Conservation (phyloP, 2,329 filamentous ascomycete species). For the Penicillium sp. region DNA sequence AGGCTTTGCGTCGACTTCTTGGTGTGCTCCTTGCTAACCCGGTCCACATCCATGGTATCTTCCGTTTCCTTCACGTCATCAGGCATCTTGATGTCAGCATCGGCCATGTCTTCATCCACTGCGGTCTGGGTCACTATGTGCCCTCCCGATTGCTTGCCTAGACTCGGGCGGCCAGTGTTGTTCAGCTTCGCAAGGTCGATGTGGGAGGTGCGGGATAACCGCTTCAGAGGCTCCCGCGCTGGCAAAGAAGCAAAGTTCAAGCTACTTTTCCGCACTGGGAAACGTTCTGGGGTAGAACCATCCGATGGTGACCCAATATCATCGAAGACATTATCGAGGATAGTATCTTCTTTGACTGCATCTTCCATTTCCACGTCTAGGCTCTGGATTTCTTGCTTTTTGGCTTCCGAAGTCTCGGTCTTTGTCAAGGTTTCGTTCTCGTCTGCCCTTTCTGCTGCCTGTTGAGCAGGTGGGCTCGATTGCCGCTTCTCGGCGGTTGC, state of each 20-base stretch:
- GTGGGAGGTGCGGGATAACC: constrained; percentile 75
- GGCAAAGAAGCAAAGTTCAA: constrained; percentile 92
- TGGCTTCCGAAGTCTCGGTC: constrained; percentile 16
- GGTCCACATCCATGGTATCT: constrained; percentile 51
- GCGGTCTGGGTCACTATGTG: constrained; percentile 38
- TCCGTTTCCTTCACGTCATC: constrained; percentile 59
- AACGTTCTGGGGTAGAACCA: constrained; percentile 55
- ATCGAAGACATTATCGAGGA: constrained; percentile 43
- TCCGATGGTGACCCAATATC: constrained; percentile 52
- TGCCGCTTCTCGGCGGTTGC: constrained; percentile 3
- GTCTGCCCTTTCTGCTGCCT: constrained; percentile 9
- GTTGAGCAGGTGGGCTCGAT: neutral
- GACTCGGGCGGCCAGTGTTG: constrained; percentile 62
- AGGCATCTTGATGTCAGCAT: constrained; percentile 50
- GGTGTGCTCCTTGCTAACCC: constrained; percentile 64
- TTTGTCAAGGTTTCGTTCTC: constrained; percentile 13
- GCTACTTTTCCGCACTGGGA: constrained; percentile 86
- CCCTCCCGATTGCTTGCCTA: constrained; percentile 71
- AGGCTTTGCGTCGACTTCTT: constrained; percentile 93
- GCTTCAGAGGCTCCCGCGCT: constrained; percentile 81
- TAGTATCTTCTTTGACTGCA: constrained; percentile 32
- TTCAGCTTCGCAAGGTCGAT: constrained; percentile 60
- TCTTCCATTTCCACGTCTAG: constrained; percentile 27
- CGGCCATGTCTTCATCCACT: constrained; percentile 47
- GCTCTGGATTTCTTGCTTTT: constrained; percentile 8